These are phyloP conservation scores for Leccinum disarticulatum DNA, from an alignment of 768 basidiomycete genomes.

Conservation along the genomic window DNA sequence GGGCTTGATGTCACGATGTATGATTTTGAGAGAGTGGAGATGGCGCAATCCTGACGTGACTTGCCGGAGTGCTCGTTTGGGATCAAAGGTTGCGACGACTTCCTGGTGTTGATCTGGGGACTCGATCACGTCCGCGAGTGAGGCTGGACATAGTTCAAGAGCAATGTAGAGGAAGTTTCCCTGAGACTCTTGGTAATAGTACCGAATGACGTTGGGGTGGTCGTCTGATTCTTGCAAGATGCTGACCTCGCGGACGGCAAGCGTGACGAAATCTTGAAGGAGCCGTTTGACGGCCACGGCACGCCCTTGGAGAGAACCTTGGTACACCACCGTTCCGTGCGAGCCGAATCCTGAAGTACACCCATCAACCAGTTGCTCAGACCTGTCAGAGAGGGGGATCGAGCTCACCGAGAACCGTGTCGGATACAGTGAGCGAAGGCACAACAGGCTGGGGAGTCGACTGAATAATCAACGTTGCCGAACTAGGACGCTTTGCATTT, in stretches of 20 bases:
- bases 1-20: constrained; percentile 99
- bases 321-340: constrained; percentile 94
- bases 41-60: constrained; percentile 87
- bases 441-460: constrained; percentile 21
- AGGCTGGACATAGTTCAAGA: constrained; percentile 90
- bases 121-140: constrained; percentile 85
- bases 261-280: constrained; percentile 91
- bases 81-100: constrained; percentile 74
- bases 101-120: constrained; percentile 76
- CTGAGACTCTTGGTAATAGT: constrained; percentile 95
- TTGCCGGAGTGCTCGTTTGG: constrained; percentile 85
- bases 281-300: constrained; percentile 98
- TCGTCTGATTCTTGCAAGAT: constrained; percentile 96
- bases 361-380: constrained; percentile 6
- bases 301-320: constrained; percentile 93
- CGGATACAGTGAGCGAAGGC: constrained; percentile 69
- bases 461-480: constrained; percentile 25
- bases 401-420: constrained; percentile 67
- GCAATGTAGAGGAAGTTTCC: constrained; percentile 97
- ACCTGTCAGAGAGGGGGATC: neutral
- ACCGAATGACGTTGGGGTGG: constrained; percentile 97
- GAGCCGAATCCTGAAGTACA: constrained; percentile 77
- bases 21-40: constrained; percentile 89
- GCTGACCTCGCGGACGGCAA: constrained; percentile 90
- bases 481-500: constrained; percentile 3